Evolutionary conservation across 164 flowering plant species (phyloP).

Genomic region (Vitis amurensis): DNA sequence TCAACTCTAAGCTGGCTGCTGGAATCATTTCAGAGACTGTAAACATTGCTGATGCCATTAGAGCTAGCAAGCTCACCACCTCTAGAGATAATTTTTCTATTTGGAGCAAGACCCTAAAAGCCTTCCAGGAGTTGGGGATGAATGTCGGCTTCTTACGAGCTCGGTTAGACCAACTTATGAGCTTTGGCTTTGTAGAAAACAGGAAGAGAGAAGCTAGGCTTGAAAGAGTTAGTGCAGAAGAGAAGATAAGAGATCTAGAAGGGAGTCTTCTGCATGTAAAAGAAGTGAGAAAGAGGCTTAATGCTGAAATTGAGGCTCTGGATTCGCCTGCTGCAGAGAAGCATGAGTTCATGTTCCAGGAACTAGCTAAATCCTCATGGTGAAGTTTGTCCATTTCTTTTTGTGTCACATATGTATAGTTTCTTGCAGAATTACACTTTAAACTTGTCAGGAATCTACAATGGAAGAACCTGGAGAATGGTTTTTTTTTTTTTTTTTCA

Average conservation of each 20-base stretch:
- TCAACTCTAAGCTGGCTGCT: constrained; percentile 32
- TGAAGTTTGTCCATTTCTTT: constrained; percentile 2
- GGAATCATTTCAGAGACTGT: constrained; percentile 41
- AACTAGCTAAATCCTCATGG: constrained; percentile 36
- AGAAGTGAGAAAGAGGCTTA: constrained; percentile 11
- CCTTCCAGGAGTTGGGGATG: constrained; percentile 43
- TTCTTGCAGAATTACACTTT: too few relatives aligned
- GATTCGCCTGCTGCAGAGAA: constrained; percentile 1
- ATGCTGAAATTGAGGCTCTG: constrained; percentile 26
- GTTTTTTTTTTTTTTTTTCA: too few relatives aligned
- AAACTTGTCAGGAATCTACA: too few relatives aligned
- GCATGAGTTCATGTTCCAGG: constrained; percentile 24
- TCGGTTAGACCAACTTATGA: constrained; percentile 17
- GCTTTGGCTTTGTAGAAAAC: constrained; percentile 7
- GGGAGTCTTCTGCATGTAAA: constrained; percentile 17
- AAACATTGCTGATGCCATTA: constrained; percentile 43
- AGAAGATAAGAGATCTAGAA: constrained; percentile 16
- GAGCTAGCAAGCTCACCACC: constrained; percentile 23
- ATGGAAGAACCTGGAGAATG: too few relatives aligned
- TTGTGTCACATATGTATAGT: too few relatives aligned
- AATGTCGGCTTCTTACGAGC: constrained; percentile 33
- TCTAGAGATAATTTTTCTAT: constrained; percentile 11
- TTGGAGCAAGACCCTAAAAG: constrained; percentile 42
- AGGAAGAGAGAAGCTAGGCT: constrained; percentile 10
- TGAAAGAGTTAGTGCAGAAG: constrained; percentile 7